Percentiles rank a stretch among this genome's conserved stretches.
phyloP scores from a whole-genome alignment of 345 rosid species.

The Acer saccharum region DNA sequence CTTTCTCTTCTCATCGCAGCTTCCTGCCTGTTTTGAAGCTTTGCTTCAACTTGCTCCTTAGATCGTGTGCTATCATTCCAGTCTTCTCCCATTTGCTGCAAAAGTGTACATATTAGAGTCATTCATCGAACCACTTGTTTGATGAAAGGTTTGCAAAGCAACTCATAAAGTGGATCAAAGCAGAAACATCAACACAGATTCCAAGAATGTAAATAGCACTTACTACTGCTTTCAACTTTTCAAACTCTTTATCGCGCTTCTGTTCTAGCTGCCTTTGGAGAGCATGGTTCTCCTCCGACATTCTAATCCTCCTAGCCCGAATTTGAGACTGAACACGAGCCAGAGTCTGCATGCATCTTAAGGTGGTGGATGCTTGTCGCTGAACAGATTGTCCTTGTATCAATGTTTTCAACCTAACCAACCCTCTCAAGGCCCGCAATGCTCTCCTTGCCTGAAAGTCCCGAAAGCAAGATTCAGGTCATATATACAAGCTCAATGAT shows the following conservation, averaged over 20 bases:
- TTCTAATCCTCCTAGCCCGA: constrained; percentile 68
- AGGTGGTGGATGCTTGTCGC: constrained; percentile 78
- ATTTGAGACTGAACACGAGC: constrained; percentile 79
- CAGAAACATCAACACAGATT: background rate
- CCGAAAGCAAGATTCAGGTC: constrained; percentile 17
- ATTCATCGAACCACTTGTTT: background rate
- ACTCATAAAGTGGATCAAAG: background rate
- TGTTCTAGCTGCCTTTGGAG: constrained; percentile 65
- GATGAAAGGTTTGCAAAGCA: background rate
- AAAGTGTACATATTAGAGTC: background rate
- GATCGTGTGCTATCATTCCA: constrained; percentile 76
- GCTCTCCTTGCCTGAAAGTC: constrained; percentile 80
- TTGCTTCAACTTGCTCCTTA: constrained; percentile 72
- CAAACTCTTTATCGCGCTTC: constrained; percentile 48
- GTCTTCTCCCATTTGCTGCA: constrained; percentile 51
- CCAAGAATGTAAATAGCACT: constrained; percentile 13
- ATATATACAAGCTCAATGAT: constrained; percentile 13
- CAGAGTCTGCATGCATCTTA: constrained; percentile 89
- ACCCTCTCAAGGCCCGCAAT: constrained; percentile 82
- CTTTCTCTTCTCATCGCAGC: constrained; percentile 90
- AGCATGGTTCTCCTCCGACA: constrained; percentile 82
- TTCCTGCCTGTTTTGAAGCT: constrained; percentile 56
- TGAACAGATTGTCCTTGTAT: constrained; percentile 72
- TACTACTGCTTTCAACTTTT: constrained; percentile 50
- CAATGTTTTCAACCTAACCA: constrained; percentile 75